Conservation (phyloP, 441 rosid species). For the Croton laevigatus region DNA sequence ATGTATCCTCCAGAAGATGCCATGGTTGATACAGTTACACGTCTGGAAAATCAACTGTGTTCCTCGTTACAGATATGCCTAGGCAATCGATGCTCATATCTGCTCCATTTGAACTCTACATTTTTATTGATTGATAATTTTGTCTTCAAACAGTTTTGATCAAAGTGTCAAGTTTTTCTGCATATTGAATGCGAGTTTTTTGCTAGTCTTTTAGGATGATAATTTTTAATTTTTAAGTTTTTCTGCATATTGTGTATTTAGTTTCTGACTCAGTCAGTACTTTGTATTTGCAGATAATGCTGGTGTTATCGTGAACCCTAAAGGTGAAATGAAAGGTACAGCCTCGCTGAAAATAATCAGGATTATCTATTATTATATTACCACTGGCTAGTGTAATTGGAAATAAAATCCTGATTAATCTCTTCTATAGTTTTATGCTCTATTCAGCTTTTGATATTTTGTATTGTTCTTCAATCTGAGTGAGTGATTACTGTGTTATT, state of each 20-base stretch:
- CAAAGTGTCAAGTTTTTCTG: not conserved
- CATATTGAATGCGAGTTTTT: not conserved
- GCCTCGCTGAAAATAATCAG: not conserved
- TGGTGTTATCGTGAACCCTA: conserved; percentile 71
- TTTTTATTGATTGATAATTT: not conserved
- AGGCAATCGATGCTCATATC: conserved; percentile 40
- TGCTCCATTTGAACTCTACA: conserved; percentile 80
- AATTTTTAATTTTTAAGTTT: not conserved
- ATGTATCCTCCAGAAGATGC: conserved; percentile 44
- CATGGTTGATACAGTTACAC: conserved; percentile 67
- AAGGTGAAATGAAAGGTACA: conserved; percentile 77
- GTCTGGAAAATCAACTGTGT: conserved; percentile 65
- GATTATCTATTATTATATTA: not conserved
- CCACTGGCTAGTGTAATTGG: not conserved
- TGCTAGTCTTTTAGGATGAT: not conserved
- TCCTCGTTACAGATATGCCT: conserved; percentile 63
- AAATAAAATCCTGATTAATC: not conserved
- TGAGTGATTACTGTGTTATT: not conserved
- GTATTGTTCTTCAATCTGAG: not conserved
- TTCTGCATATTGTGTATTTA: not conserved
- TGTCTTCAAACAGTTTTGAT: not conserved
- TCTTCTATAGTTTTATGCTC: not conserved
- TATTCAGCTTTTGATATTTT: not conserved
- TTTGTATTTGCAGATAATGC: conserved; percentile 51
- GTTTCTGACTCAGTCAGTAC: not conserved